Evolutionary conservation across 2,329 filamentous ascomycete species (phyloP).

Genomic region (Clarireedia homoeocarpa): DNA sequence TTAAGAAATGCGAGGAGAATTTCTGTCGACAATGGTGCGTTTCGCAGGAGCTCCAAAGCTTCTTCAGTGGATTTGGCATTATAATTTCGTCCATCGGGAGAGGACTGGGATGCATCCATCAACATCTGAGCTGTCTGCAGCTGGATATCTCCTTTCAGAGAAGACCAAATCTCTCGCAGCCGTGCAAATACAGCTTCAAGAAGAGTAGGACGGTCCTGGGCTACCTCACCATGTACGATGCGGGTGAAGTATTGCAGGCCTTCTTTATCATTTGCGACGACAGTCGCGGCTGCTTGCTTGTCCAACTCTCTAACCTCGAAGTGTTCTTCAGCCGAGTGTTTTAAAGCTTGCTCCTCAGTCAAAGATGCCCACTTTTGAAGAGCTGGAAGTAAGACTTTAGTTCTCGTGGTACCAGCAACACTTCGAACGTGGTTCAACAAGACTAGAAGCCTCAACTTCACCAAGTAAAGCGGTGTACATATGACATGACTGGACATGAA

Average conservation of each 20-base stretch:
- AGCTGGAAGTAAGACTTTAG: slow-evolving; percentile 67
- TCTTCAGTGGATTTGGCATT: slow-evolving; percentile 42
- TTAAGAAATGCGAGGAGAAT: slow-evolving; percentile 67
- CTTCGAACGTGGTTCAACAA: slow-evolving; percentile 66
- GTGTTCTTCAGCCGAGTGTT: slow-evolving; percentile 41
- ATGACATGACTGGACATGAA: slow-evolving; percentile 69
- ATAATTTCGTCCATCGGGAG: slow-evolving; percentile 25
- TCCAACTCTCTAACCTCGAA: slow-evolving; percentile 42
- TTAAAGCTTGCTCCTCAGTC: slow-evolving; percentile 40
- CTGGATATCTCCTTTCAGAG: slow-evolving; percentile 57
- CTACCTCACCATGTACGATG: slow-evolving; percentile 38
- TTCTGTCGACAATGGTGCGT: slow-evolving; percentile 63
- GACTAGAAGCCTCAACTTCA: slow-evolving; percentile 66
- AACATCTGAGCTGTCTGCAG: slow-evolving; percentile 53
- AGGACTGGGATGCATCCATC: slow-evolving; percentile 49
- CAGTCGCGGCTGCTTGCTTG: slow-evolving; percentile 41
- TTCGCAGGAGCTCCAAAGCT: slow-evolving; percentile 64
- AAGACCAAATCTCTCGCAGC: slow-evolving; percentile 64
- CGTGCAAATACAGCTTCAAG: slow-evolving; percentile 59
- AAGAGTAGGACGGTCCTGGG: slow-evolving; percentile 42
- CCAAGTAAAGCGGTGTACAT: slow-evolving; percentile 56
- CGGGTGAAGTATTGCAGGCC: slow-evolving; percentile 46
- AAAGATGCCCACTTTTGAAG: slow-evolving; percentile 61
- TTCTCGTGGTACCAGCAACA: slow-evolving; percentile 61
- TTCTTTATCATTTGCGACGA: slow-evolving; percentile 49